Evolutionary conservation across 2,329 filamentous ascomycete genomes (phyloP).

Genomic region (Fusarium luffae): DNA sequence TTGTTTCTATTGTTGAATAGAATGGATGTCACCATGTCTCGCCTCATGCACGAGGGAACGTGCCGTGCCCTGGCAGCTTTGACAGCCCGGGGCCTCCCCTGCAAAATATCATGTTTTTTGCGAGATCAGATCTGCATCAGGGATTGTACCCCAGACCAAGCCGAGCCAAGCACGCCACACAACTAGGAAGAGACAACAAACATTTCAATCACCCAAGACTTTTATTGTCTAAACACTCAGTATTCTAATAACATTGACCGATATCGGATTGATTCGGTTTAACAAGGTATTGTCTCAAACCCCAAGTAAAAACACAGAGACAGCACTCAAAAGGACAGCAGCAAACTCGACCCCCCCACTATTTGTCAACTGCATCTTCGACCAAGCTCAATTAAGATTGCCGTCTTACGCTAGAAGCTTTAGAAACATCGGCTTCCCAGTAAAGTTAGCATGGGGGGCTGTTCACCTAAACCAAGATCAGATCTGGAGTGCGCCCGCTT

Average conservation of each 20-base stretch:
- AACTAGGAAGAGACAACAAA: neutral
- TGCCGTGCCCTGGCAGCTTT: constrained; percentile 31
- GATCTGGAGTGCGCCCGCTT: neutral
- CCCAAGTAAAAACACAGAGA: neutral
- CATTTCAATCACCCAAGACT: neutral
- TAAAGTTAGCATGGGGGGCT: constrained; percentile 17
- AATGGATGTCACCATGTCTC: neutral
- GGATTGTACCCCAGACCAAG: constrained; percentile 21
- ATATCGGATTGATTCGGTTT: neutral
- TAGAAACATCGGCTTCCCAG: constrained; percentile 26
- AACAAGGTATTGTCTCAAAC: neutral
- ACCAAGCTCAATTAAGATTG: constrained; percentile 22
- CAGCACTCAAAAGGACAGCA: neutral
- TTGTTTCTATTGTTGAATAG: neutral
- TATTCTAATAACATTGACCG: neutral
- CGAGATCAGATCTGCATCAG: constrained; percentile 31
- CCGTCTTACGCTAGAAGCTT: constrained; percentile 43
- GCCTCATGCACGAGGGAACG: constrained; percentile 28
- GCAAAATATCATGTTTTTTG: neutral
- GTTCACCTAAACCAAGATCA: neutral
- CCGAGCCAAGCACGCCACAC: constrained; percentile 10
- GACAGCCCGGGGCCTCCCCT: constrained; percentile 38
- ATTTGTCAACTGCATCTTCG: constrained; percentile 5
- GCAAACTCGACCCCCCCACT: constrained; percentile 17
- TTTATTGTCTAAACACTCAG: neutral